Evolutionary conservation across 208 protist genomes (phyloP).

Genomic region (Leishmania guyanensis): DNA sequence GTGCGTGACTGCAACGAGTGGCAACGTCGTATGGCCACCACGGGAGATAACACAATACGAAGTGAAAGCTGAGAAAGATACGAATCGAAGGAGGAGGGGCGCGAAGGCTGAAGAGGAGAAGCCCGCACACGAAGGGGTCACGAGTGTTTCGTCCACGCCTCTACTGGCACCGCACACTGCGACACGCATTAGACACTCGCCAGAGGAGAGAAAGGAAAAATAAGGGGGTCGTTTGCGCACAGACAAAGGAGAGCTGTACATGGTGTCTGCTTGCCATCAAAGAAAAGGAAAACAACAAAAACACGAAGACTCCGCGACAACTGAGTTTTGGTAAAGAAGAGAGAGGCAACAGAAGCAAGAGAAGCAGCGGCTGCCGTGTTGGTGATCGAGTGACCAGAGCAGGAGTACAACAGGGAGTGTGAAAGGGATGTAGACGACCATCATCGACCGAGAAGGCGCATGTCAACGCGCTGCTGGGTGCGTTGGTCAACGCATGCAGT

Average conservation of each 20-base stretch:
- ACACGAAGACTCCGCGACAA: not conserved
- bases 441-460: conserved; percentile 21
- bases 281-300: not conserved
- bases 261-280: not conserved
- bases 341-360: not conserved
- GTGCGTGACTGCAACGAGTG: not conserved
- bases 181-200: not conserved
- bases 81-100: not conserved
- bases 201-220: not conserved
- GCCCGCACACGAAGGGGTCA: not conserved
- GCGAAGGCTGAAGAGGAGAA: not conserved
- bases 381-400: not conserved
- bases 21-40: not conserved
- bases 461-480: conserved; percentile 23
- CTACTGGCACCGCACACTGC: not conserved
- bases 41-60: not conserved
- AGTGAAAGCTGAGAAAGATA: not conserved
- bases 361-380: not conserved
- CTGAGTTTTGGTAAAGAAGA: too few species aligned
- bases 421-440: not conserved
- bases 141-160: not conserved
- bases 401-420: not conserved
- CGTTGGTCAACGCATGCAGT: conserved; percentile 12
- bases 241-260: conserved; percentile 1
- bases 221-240: not conserved